A percentile compares a stretch with the other conserved stretches of the same genome.
Conservation (phyloP, 2,329 filamentous ascomycete species). For the Aspergillus unguis region DNA sequence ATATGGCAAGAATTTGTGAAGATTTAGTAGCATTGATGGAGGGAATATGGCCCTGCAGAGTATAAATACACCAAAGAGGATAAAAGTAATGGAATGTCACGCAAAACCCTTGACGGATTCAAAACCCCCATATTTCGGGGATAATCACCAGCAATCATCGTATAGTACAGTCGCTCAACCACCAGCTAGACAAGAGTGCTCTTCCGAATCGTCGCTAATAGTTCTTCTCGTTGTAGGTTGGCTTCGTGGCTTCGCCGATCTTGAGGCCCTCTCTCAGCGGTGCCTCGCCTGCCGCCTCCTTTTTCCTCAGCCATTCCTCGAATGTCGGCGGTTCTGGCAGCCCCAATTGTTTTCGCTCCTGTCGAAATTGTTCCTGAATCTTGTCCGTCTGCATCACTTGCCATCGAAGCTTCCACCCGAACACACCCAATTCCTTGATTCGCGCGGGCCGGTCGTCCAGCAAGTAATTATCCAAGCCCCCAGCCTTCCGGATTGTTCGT, state of each 20-base stretch:
- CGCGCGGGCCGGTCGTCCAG: conserved; percentile 73
- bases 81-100: conserved; percentile 17
- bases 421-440: conserved; percentile 81
- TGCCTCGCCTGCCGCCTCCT: conserved; percentile 37
- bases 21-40: conserved; percentile 21
- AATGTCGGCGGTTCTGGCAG: conserved; percentile 52
- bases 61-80: conserved; percentile 35
- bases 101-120: conserved; percentile 17
- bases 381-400: conserved; percentile 74
- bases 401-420: conserved; percentile 88
- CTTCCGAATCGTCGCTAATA: conserved; percentile 17
- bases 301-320: conserved; percentile 44
- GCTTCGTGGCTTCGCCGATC: conserved; percentile 33
- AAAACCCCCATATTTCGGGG: not conserved
- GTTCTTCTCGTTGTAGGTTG: conserved; percentile 28
- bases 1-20: not conserved
- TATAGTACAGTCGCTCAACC: conserved; percentile 21
- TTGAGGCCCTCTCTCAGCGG: conserved; percentile 36
- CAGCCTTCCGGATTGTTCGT: conserved; percentile 70
- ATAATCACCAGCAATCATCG: conserved; percentile 16
- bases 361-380: conserved; percentile 64
- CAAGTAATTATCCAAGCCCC: conserved; percentile 88
- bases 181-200: conserved; percentile 2
- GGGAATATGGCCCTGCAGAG: conserved; percentile 12
- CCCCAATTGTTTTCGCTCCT: conserved; percentile 64